phyloP scores from a whole-genome alignment of 345 rosid genomes.

The Lepidium africanum region DNA sequence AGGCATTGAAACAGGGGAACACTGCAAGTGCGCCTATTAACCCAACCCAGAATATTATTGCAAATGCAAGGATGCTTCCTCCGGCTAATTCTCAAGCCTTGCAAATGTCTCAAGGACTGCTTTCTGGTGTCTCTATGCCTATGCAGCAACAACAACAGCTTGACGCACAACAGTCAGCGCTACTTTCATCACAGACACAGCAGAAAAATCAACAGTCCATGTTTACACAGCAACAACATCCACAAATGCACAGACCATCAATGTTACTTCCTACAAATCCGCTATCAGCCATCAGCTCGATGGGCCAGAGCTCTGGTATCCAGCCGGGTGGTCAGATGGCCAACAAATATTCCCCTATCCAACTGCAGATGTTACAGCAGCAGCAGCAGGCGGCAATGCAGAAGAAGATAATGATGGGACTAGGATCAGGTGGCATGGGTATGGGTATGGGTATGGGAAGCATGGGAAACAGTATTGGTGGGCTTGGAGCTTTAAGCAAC shows the following conservation, averaged over 20 bases:
- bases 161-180: slow-evolving; percentile 50
- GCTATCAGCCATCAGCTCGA: slow-evolving; percentile 50
- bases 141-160: slow-evolving; percentile 54
- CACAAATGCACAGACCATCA: slow-evolving; percentile 62
- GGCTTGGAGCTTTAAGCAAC: slow-evolving; percentile 56
- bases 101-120: slow-evolving; percentile 67
- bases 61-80: slow-evolving; percentile 65
- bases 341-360: slow-evolving; percentile 54
- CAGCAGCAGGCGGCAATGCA: slow-evolving; percentile 50
- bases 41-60: slow-evolving; percentile 42
- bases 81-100: slow-evolving; percentile 60
- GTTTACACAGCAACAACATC: slow-evolving; percentile 60
- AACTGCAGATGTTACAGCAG: slow-evolving; percentile 63
- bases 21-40: slow-evolving; percentile 39
- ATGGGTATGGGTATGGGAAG: slow-evolving; percentile 54
- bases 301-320: slow-evolving; percentile 62
- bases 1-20: slow-evolving; percentile 42
- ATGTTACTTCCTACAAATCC: slow-evolving; percentile 57
- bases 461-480: slow-evolving; percentile 50
- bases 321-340: slow-evolving; percentile 71
- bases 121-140: slow-evolving; percentile 61
- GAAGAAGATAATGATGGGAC: slow-evolving; percentile 65
- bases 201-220: slow-evolving; percentile 47
- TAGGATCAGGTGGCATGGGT: slow-evolving; percentile 37
- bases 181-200: slow-evolving; percentile 37